These are phyloP conservation scores for Pythium biforme DNA, from an alignment of 352 stramenopile genomes.

Conservation along the genomic window DNA sequence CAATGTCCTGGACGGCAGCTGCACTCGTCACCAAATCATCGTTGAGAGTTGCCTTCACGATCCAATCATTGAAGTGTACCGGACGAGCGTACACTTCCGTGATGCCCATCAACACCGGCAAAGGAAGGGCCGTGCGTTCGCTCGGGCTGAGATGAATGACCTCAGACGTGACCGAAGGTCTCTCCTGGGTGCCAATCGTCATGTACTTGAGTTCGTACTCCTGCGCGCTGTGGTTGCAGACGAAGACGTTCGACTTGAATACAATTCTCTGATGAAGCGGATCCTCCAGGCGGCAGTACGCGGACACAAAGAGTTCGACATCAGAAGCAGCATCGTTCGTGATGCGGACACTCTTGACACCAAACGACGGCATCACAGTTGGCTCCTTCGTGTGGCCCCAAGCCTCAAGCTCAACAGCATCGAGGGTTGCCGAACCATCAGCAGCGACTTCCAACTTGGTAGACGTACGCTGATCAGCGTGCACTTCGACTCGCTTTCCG, in stretches of 20 bases:
- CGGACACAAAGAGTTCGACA: constrained; percentile 63
- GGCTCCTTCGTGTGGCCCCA: constrained; percentile 46
- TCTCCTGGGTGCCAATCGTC: constrained; percentile 45
- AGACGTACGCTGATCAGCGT: constrained; percentile 38
- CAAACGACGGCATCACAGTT: constrained; percentile 54
- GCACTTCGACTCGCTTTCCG: constrained; percentile 40
- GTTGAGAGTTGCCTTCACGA: constrained; percentile 71
- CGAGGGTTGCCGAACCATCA: constrained; percentile 41
- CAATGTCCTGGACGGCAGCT: constrained; percentile 53
- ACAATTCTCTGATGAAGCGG: constrained; percentile 57
- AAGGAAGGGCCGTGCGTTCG: constrained; percentile 49
- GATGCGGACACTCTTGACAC: constrained; percentile 58
- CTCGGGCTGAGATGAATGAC: constrained; percentile 59
- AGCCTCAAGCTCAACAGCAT: constrained; percentile 55
- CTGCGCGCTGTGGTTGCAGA: constrained; percentile 79
- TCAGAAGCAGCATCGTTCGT: constrained; percentile 22
- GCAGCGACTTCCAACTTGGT: constrained; percentile 34
- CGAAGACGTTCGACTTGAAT: constrained; percentile 78
- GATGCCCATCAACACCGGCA: constrained; percentile 81
- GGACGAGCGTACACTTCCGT: constrained; percentile 80
- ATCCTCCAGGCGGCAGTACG: constrained; percentile 73
- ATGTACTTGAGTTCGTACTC: constrained; percentile 78
- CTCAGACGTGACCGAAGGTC: constrained; percentile 50
- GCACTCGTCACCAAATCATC: constrained; percentile 71
- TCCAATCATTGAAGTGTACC: constrained; percentile 66